These are phyloP conservation scores for Gossypium raimondii DNA, from an alignment of 345 rosid species.

Conservation along the genomic window DNA sequence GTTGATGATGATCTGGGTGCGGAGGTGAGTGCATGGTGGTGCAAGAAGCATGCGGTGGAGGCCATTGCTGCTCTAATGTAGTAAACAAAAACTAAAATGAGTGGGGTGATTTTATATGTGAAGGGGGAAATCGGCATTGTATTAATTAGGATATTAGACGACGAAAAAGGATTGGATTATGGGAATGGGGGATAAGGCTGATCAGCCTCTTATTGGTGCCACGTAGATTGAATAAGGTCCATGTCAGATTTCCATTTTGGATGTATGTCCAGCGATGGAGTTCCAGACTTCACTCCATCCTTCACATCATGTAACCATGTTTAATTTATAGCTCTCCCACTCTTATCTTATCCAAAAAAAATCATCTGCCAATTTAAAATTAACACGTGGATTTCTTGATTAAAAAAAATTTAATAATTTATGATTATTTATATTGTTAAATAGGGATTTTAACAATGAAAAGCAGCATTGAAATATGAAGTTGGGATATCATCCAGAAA, in stretches of 20 bases:
- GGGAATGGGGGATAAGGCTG: slow-evolving; percentile 46
- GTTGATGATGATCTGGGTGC: neutral
- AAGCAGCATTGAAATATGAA: no score
- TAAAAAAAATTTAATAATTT: no score
- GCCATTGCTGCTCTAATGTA: slow-evolving; percentile 11
- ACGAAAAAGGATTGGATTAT: neutral
- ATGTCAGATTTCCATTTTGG: neutral
- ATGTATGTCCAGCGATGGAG: no score
- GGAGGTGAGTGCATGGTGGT: neutral
- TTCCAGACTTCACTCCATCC: no score
- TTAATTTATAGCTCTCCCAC: no score
- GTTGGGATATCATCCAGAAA: no score
- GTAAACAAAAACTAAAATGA: neutral
- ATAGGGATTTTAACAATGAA: no score
- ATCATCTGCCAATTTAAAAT: no score
- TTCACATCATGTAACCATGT: no score
- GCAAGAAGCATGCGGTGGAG: neutral
- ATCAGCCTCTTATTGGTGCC: slow-evolving; percentile 33
- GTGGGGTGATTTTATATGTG: neutral
- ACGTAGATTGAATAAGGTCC: slow-evolving; percentile 24
- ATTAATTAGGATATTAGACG: neutral
- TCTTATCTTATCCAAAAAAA: no score
- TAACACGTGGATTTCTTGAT: no score
- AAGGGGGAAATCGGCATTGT: neutral
- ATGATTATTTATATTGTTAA: no score